phyloP scores from a whole-genome alignment of 768 basidiomycete species.

The Melanogaster broomeanus region DNA sequence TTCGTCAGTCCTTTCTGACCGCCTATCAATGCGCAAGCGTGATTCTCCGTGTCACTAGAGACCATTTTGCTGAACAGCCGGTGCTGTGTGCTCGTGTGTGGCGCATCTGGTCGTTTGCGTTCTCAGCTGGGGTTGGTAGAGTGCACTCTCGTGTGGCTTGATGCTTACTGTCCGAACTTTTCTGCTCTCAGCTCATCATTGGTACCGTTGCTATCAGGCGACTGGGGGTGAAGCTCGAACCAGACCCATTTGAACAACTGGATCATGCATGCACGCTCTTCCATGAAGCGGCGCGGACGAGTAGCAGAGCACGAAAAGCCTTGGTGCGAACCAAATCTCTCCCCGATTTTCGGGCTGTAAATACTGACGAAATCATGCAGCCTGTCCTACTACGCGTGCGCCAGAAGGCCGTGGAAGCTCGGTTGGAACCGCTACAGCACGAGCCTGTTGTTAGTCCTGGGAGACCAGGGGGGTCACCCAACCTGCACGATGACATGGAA shows the following conservation, averaged over 20 bases:
- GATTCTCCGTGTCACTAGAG: slow-evolving; percentile 43
- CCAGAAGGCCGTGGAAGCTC: slow-evolving; percentile 40
- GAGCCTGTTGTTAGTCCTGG: slow-evolving; percentile 15
- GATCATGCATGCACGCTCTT: slow-evolving; percentile 50
- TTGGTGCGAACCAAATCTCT: slow-evolving; percentile 32
- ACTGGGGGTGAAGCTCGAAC: slow-evolving; percentile 43
- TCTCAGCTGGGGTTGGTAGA: slow-evolving; percentile 51
- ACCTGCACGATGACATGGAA: slow-evolving; percentile 28
- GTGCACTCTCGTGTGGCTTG: not conserved
- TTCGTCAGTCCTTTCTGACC: slow-evolving; percentile 50
- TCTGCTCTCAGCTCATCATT: slow-evolving; percentile 44
- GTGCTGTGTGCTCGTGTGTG: slow-evolving; percentile 52
- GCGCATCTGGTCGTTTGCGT: slow-evolving; percentile 59
- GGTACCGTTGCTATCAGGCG: slow-evolving; percentile 55
- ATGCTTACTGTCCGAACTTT: not conserved
- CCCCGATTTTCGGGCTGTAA: no score
- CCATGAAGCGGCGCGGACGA: slow-evolving; percentile 43
- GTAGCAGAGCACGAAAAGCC: slow-evolving; percentile 50
- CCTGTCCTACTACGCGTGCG: slow-evolving; percentile 48
- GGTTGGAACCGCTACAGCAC: slow-evolving; percentile 14
- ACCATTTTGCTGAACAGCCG: slow-evolving; percentile 46
- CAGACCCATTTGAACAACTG: slow-evolving; percentile 47
- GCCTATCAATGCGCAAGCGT: slow-evolving; percentile 53
- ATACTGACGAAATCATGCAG: slow-evolving; percentile 25
- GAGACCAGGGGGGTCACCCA: not conserved